Evolutionary conservation across 2,329 filamentous ascomycete species (phyloP), one percentile per base, ranked within the genome.

Genomic region (Cladosporium sp.): DNA sequence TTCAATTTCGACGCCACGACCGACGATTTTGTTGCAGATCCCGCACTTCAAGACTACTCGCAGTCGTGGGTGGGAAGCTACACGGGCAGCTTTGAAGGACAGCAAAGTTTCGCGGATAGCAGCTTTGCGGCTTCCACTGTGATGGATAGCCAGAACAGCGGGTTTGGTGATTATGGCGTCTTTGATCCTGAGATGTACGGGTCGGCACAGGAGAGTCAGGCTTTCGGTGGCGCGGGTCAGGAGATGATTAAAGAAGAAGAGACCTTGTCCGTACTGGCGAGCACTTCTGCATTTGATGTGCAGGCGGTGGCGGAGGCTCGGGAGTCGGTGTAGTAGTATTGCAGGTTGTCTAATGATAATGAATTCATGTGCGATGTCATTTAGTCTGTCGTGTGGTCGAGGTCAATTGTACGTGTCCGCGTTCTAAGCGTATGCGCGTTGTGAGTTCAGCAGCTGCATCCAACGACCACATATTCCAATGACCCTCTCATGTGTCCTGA

Each of bases 1-100:
- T 75, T 76, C 66, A 69, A 73, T 61, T 73, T 76, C 50, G 69
- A 70, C 53, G 59, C 60, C 23, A 63, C 69, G 0, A 64, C 67
- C 3, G 52, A 65, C 5, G 67, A 69, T 29, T 71, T 72, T 26
- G 65, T 60, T 7, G 63, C 71, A 11, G 72, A 74, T 64, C 69
- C 71, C 12, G 66, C 68, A 26, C 46, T 72, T 21, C 69, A 72
- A n/a, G 66, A 69, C 23, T 72, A 67, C 62, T 66, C 57, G 46
- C 68, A 69, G 31, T 66, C 67, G 10, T 71, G 67, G 70, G 65
- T 55, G 14, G 69, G 69, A 10, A 67, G 49, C 65, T 69, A 69
- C 50, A 61, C 57, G 8, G 61, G 33, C 3, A 33, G 44, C 28
- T 59, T 60, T 21, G 53, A 65, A 33, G 62, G 29, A 28, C 44